Conservation (phyloP, 2,329 filamentous ascomycete genomes). For the Aspergillus flavus region DNA sequence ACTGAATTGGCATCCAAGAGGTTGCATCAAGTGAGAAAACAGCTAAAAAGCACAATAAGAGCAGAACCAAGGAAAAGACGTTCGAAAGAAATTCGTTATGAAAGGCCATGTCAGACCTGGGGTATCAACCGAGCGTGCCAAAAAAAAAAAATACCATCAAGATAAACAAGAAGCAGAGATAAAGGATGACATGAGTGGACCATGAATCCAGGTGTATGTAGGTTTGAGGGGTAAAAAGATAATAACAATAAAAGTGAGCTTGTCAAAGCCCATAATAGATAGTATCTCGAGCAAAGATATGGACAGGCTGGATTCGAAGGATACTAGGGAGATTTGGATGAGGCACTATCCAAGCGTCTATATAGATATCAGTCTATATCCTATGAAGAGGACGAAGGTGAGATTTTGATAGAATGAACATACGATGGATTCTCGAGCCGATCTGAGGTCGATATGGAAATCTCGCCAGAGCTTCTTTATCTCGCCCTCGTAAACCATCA, state of each 20-base stretch:
- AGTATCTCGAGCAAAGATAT: neutral
- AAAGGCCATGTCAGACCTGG: neutral
- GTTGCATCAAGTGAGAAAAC: neutral
- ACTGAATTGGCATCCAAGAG: neutral
- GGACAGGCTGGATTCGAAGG: neutral
- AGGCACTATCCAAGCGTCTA: constrained; percentile 8
- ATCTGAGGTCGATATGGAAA: constrained; percentile 65
- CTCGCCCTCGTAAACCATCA: constrained; percentile 63
- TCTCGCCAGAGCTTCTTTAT: constrained; percentile 65
- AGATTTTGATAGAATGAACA: constrained; percentile 8
- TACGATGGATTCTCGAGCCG: constrained; percentile 56
- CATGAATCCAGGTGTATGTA: neutral
- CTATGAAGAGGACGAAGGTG: neutral
- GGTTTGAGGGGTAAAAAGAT: neutral
- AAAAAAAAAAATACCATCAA: neutral
- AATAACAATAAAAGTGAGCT: neutral
- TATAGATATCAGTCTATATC: neutral
- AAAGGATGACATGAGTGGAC: neutral
- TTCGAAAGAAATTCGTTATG: neutral
- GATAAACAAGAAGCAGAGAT: neutral
- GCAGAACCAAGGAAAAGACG: neutral
- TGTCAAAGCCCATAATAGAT: neutral
- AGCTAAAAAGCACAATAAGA: neutral
- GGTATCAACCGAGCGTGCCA: neutral
- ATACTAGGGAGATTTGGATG: neutral